Percentiles rank a stretch among this genome's conserved stretches.
These are phyloP conservation scores for Penicillium sp. DNA, from an alignment of 2,329 filamentous ascomycete genomes.

Conservation along the genomic window DNA sequence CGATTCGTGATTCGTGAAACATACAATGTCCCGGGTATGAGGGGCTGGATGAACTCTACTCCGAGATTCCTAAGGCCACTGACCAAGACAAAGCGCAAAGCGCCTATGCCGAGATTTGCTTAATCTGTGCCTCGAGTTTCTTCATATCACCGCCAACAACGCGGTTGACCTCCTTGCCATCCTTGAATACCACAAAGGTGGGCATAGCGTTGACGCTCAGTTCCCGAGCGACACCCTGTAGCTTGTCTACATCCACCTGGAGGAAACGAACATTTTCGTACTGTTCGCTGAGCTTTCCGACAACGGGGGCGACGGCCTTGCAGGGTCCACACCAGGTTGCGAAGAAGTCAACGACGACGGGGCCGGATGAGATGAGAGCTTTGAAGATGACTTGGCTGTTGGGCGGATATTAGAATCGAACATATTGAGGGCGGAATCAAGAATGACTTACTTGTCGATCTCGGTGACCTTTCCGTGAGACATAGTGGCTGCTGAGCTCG, in stretches of 20 bases:
- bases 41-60: not conserved
- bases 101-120: not conserved
- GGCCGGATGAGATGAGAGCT: conserved; percentile 48
- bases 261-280: conserved; percentile 52
- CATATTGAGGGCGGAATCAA: too few relatives aligned
- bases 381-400: conserved; percentile 62
- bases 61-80: not conserved
- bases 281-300: conserved; percentile 51
- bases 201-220: conserved; percentile 51
- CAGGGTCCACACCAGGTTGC: conserved; percentile 59
- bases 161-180: conserved; percentile 32
- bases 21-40: not conserved
- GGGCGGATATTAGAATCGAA: conserved; percentile 2
- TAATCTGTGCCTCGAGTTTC: conserved; percentile 5
- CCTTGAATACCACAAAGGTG: conserved; percentile 42
- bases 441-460: conserved; percentile 34
- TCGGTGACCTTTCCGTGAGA: conserved; percentile 38
- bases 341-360: conserved; percentile 56
- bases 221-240: conserved; percentile 50
- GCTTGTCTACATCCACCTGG: conserved; percentile 56
- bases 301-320: conserved; percentile 53
- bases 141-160: conserved; percentile 10
- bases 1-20: not conserved
- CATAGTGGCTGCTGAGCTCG: conserved; percentile 22
- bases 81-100: not conserved